Conservation (phyloP, 2,329 filamentous ascomycete species). For the Dothiorella sarmentorum region DNA sequence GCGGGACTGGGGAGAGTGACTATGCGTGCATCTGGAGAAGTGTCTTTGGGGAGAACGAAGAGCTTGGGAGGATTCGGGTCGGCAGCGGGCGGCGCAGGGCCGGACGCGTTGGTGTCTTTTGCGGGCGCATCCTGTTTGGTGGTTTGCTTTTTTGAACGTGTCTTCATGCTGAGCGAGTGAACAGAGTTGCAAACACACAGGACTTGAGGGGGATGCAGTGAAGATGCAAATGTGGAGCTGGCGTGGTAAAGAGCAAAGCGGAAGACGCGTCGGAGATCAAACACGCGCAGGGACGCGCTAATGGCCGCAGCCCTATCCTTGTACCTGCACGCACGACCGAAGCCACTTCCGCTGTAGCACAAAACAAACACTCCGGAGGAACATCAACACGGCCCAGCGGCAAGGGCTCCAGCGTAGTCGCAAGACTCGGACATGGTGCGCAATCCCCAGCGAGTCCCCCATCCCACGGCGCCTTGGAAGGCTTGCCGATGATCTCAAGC, state of each 20-base stretch:
- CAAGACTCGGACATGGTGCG: slow-evolving; percentile 15
- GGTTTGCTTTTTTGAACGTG: slow-evolving; percentile 27
- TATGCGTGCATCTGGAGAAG: slow-evolving; percentile 53
- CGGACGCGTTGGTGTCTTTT: neutral
- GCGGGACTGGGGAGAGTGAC: slow-evolving; percentile 55
- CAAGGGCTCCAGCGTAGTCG: neutral
- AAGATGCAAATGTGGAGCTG: neutral
- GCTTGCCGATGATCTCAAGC: slow-evolving; percentile 41
- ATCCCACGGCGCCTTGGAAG: slow-evolving; percentile 22
- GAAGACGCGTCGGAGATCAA: slow-evolving; percentile 12
- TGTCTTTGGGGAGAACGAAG: slow-evolving; percentile 55
- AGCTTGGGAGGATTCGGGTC: slow-evolving; percentile 48
- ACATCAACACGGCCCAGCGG: neutral
- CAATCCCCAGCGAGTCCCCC: neutral
- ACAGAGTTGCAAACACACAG: neutral
- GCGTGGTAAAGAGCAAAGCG: neutral
- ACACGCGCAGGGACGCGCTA: slow-evolving; percentile 1
- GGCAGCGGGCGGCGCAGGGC: slow-evolving; percentile 31
- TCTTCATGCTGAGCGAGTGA: slow-evolving; percentile 25
- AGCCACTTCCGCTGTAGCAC: slow-evolving; percentile 16
- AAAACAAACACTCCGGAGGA: slow-evolving; percentile 12
- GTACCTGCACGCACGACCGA: slow-evolving; percentile 6
- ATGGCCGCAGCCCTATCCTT: slow-evolving; percentile 18
- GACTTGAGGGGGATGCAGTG: neutral
- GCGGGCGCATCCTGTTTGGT: slow-evolving; percentile 9